These are phyloP conservation scores for Solanum sitiens DNA, from an alignment of 257 asterid genomes.

Conservation along the genomic window DNA sequence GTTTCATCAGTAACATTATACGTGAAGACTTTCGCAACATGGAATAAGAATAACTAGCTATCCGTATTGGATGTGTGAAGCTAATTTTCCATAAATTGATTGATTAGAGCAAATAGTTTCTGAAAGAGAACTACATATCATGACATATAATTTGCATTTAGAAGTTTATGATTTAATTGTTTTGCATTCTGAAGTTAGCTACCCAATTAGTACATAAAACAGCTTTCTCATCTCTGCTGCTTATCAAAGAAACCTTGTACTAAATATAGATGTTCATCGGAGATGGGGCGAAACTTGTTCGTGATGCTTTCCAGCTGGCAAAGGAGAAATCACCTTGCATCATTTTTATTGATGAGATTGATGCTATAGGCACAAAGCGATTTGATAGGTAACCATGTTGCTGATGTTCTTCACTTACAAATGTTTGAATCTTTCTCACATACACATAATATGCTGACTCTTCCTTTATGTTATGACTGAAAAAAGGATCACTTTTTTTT, in stretches of 20 bases:
- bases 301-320: conserved; percentile 89
- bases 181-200: neutral
- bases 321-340: conserved; percentile 92
- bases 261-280: conserved; percentile 73
- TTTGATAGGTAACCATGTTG: conserved; percentile 47
- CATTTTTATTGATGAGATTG: conserved; percentile 90
- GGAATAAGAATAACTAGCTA: neutral
- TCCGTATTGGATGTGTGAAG: neutral
- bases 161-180: neutral
- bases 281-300: conserved; percentile 84
- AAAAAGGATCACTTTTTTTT: neutral
- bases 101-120: neutral
- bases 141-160: neutral
- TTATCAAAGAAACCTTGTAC: neutral
- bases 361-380: conserved; percentile 90
- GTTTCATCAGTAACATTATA: neutral
- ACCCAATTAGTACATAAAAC: neutral
- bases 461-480: neutral
- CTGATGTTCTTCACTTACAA: neutral
- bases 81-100: neutral
- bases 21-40: neutral
- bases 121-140: neutral
- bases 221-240: neutral
- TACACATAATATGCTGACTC: neutral
- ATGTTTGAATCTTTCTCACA: neutral